Evolutionary conservation across 257 asterid species (phyloP).

Genomic region (Avicennia marina): DNA sequence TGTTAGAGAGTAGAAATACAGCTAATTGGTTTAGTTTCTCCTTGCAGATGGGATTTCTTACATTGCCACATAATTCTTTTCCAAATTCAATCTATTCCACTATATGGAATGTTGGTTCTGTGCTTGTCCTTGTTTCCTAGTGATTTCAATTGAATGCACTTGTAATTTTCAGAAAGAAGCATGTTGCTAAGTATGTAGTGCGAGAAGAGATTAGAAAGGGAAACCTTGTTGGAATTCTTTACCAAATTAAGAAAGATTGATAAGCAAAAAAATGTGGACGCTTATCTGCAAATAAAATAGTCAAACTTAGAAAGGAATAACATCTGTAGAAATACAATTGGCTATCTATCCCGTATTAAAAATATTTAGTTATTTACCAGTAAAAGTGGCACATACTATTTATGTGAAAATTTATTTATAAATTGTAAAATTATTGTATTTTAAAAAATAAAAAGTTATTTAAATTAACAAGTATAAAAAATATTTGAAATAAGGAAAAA

Average conservation of each 20-base stretch:
- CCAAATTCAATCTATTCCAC: too few species aligned
- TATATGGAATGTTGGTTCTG: too few species aligned
- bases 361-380: not conserved
- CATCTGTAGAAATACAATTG: not conserved
- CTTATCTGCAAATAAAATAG: slow-evolving; percentile 3
- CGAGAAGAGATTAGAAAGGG: not conserved
- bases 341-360: not conserved
- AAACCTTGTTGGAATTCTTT: not conserved
- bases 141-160: too few species aligned
- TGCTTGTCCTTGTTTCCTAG: not conserved
- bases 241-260: not conserved
- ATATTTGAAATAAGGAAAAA: too few species aligned
- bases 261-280: not conserved
- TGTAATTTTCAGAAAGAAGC: too few species aligned
- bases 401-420: too few species aligned
- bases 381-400: too few species aligned
- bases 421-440: too few species aligned
- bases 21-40: not conserved
- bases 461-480: too few species aligned
- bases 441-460: too few species aligned
- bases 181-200: not conserved
- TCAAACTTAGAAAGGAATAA: not conserved
- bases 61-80: too few species aligned
- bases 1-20: not conserved
- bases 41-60: not conserved